Percentiles rank a stretch among this genome's conserved stretches.
phyloP scores from a whole-genome alignment of 2,329 filamentous ascomycete genomes.

The Tolypocladium nubicola region DNA sequence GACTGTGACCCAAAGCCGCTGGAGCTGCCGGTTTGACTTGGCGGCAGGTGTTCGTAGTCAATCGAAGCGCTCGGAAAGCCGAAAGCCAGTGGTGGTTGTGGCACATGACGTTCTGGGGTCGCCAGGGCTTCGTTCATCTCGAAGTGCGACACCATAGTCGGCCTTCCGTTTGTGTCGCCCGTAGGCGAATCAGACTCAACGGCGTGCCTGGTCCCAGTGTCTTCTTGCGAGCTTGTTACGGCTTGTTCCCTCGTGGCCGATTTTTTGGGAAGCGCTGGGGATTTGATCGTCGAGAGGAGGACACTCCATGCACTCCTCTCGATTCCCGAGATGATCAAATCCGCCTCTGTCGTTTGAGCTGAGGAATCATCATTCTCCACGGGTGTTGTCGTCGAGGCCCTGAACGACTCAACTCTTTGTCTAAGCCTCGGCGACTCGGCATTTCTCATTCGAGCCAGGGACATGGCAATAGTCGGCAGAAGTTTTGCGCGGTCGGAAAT shows the following conservation, averaged over 20 bases:
- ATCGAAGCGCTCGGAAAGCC: not conserved
- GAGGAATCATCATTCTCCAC: not conserved
- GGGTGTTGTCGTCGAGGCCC: too few species aligned
- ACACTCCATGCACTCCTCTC: conserved; percentile 12
- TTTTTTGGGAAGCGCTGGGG: conserved; percentile 1
- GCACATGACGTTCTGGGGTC: not conserved
- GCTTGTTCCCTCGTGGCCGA: not conserved
- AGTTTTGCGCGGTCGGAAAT: conserved; percentile 15
- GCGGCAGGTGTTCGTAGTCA: not conserved
- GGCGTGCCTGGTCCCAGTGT: not conserved
- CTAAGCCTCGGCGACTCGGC: conserved; percentile 24
- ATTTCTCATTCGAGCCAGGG: conserved; percentile 19
- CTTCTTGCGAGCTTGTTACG: not conserved
- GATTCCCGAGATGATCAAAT: not conserved
- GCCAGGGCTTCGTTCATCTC: not conserved
- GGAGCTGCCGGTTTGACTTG: not conserved
- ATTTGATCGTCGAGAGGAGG: conserved; percentile 9
- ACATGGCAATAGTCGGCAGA: conserved; percentile 17
- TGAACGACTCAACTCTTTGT: conserved; percentile 13
- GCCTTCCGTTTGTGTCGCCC: not conserved
- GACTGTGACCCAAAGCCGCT: not conserved
- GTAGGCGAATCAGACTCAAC: not conserved
- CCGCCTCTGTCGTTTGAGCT: not conserved
- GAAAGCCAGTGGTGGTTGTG: not conserved
- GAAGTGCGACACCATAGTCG: conserved; percentile 1